A percentile compares a stretch with the other conserved stretches of the same genome.
These are phyloP conservation scores for Bigelowiella natans DNA, from an alignment of 78 protist genomes.

Conservation along the genomic window DNA sequence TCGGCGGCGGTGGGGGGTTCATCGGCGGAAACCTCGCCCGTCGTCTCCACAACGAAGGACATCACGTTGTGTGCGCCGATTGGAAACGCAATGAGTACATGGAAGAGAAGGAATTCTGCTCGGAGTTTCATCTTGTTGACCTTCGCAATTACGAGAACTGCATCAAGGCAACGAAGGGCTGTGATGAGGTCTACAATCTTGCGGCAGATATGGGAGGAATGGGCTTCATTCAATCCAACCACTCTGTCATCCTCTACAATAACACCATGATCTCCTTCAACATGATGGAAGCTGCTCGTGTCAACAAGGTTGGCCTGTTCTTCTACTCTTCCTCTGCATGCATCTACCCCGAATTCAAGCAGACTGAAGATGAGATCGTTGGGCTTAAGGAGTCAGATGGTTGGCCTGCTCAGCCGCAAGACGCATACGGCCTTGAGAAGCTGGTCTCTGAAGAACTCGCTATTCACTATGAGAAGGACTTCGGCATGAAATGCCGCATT, in stretches of 20 bases:
- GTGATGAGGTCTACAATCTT: background rate
- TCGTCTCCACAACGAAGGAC: conserved; percentile 51
- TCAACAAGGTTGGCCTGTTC: conserved; percentile 20
- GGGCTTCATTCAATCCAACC: conserved; percentile 75
- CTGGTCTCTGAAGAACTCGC: conserved; percentile 56
- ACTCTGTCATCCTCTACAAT: conserved; percentile 53
- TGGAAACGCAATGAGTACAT: conserved; percentile 64
- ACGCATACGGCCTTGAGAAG: conserved; percentile 78
- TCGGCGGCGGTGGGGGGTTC: conserved; percentile 75
- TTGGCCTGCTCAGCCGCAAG: conserved; percentile 75
- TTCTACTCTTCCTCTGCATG: conserved; percentile 69
- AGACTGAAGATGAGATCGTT: conserved; percentile 15
- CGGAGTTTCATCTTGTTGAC: conserved; percentile 58
- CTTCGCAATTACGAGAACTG: conserved; percentile 32
- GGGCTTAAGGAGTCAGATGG: conserved; percentile 63
- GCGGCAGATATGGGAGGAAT: conserved; percentile 68
- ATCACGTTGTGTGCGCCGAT: conserved; percentile 54
- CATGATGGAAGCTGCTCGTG: conserved; percentile 52
- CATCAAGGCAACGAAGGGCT: background rate
- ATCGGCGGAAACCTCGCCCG: conserved; percentile 66
- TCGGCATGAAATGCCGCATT: conserved; percentile 27
- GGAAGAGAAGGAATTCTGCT: conserved; percentile 55
- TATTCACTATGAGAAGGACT: conserved; percentile 47
- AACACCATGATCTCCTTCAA: conserved; percentile 55
- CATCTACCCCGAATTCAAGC: conserved; percentile 68